Evolutionary conservation across 2,329 filamentous ascomycete species (phyloP).

Genomic region (Aspergillus thermomutatus): DNA sequence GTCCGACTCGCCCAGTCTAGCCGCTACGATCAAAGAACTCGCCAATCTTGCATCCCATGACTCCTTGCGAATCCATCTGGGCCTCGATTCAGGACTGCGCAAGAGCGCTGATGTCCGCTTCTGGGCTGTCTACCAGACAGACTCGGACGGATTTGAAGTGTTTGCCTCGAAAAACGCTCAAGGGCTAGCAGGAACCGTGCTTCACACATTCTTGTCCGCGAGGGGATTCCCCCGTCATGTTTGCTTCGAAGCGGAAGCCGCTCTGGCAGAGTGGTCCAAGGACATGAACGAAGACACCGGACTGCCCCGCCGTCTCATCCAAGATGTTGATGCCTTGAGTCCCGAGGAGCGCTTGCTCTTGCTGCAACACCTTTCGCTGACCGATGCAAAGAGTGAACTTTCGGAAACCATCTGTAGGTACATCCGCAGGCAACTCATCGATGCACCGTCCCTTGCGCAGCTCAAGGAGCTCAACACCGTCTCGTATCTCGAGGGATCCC

Average conservation of each 20-base stretch:
- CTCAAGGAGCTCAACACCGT: slow-evolving; percentile 38
- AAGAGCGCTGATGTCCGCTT: slow-evolving; percentile 36
- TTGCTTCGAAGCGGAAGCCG: slow-evolving; percentile 39
- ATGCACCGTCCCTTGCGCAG: slow-evolving; percentile 38
- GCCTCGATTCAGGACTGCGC: slow-evolving; percentile 42
- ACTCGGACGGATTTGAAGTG: slow-evolving; percentile 34
- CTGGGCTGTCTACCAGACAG: slow-evolving; percentile 40
- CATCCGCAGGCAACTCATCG: slow-evolving; percentile 34
- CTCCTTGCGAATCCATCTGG: slow-evolving; percentile 31
- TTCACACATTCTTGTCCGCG: slow-evolving; percentile 47
- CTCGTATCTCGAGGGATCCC: slow-evolving; percentile 40
- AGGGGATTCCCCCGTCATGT: slow-evolving; percentile 37
- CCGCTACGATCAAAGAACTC: slow-evolving; percentile 29
- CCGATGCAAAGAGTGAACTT: slow-evolving; percentile 26
- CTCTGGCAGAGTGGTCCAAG: slow-evolving; percentile 35
- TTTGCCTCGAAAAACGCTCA: slow-evolving; percentile 44
- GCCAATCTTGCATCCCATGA: slow-evolving; percentile 25
- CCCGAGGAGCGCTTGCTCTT: slow-evolving; percentile 41
- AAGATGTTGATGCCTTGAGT: slow-evolving; percentile 43
- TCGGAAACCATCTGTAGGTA: slow-evolving; percentile 30
- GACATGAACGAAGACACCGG: slow-evolving; percentile 25
- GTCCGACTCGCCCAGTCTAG: slow-evolving; percentile 18
- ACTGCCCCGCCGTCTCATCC: slow-evolving; percentile 37
- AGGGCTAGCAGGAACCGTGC: slow-evolving; percentile 41
- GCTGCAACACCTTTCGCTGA: slow-evolving; percentile 35